phyloP scores from a whole-genome alignment of 2,329 filamentous ascomycete genomes.

The Fusarium sp. region DNA sequence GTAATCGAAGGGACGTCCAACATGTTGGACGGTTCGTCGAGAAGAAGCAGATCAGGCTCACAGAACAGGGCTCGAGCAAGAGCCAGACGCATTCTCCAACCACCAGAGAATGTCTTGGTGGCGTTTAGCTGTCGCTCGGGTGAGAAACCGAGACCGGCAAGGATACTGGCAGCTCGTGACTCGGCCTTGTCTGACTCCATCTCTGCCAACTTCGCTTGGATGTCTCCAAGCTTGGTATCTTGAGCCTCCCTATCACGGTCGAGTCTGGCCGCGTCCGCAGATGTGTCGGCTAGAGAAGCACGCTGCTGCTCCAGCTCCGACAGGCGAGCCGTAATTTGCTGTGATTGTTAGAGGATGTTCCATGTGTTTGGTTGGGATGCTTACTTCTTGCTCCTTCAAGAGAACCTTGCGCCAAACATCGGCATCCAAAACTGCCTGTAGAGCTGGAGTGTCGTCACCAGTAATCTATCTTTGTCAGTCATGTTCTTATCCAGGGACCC shows the following conservation, averaged over 20 bases:
- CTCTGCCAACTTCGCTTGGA: slow-evolving; percentile 90
- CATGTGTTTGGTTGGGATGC: slow-evolving; percentile 42
- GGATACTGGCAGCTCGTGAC: slow-evolving; percentile 91
- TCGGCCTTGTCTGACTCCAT: slow-evolving; percentile 99
- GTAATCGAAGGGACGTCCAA: slow-evolving; percentile 99
- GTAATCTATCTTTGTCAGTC: slow-evolving; percentile 68
- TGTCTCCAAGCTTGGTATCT: slow-evolving; percentile 88
- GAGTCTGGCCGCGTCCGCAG: slow-evolving; percentile 83
- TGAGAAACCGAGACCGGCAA: slow-evolving; percentile 97
- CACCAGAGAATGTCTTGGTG: slow-evolving; percentile 98
- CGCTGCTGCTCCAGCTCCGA: slow-evolving; percentile 80
- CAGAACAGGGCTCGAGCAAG: slow-evolving; percentile 96
- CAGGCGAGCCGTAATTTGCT: slow-evolving; percentile 81
- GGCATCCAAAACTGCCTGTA: slow-evolving; percentile 95
- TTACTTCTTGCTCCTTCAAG: slow-evolving; percentile 83
- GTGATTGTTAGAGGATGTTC: slow-evolving; percentile 44
- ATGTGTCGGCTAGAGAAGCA: slow-evolving; percentile 86
- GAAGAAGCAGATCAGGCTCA: slow-evolving; percentile 92
- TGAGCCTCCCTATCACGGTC: slow-evolving; percentile 90
- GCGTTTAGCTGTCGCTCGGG: slow-evolving; percentile 89
- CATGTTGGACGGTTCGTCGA: slow-evolving; percentile 99
- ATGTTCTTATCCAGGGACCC: background rate
- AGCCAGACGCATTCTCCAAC: slow-evolving; percentile 98
- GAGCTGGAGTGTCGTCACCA: slow-evolving; percentile 92
- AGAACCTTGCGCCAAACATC: slow-evolving; percentile 99